Conservation (phyloP, 768 basidiomycete species). For the Phylloporus scabripes region DNA sequence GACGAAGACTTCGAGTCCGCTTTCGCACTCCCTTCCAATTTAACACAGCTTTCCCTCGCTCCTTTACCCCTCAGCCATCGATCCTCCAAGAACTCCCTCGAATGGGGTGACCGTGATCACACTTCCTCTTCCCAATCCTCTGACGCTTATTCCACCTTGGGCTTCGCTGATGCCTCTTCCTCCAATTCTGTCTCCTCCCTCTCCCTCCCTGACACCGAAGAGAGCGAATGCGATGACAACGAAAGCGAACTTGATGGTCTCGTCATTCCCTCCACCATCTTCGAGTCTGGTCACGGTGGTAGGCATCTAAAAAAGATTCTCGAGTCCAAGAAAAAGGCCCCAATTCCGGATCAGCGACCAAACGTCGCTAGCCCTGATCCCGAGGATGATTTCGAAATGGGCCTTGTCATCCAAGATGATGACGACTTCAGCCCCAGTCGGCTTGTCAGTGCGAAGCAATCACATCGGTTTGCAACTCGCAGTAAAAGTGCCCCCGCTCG, state of each 20-base stretch:
- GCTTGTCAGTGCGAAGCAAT: slow-evolving; percentile 47
- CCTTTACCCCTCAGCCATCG: slow-evolving; percentile 71
- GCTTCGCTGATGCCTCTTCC: slow-evolving; percentile 68
- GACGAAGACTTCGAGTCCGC: slow-evolving; percentile 79
- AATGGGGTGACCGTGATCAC: slow-evolving; percentile 82
- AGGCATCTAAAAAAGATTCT: slow-evolving; percentile 46
- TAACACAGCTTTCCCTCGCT: slow-evolving; percentile 77
- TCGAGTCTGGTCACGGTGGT: slow-evolving; percentile 62
- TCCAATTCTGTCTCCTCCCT: slow-evolving; percentile 63
- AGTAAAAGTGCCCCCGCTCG: slow-evolving; percentile 58
- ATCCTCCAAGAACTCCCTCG: slow-evolving; percentile 76
- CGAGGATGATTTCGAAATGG: slow-evolving; percentile 84
- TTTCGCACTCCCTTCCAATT: slow-evolving; percentile 73
- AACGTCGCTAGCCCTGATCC: slow-evolving; percentile 56
- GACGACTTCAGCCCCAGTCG: slow-evolving; percentile 77
- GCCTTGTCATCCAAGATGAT: slow-evolving; percentile 79
- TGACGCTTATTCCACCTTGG: slow-evolving; percentile 75
- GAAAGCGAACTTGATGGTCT: slow-evolving; percentile 78
- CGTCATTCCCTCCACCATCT: slow-evolving; percentile 68
- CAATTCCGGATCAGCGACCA: slow-evolving; percentile 48
- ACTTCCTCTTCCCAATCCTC: slow-evolving; percentile 84
- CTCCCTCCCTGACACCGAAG: slow-evolving; percentile 66
- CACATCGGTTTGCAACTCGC: slow-evolving; percentile 42
- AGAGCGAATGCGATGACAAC: slow-evolving; percentile 60
- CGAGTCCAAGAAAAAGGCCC: slow-evolving; percentile 50